Evolutionary conservation across 2,329 filamentous ascomycete species (phyloP), one percentile per base, ranked within the genome.

Genomic region (Davidsoniella eucalypti): DNA sequence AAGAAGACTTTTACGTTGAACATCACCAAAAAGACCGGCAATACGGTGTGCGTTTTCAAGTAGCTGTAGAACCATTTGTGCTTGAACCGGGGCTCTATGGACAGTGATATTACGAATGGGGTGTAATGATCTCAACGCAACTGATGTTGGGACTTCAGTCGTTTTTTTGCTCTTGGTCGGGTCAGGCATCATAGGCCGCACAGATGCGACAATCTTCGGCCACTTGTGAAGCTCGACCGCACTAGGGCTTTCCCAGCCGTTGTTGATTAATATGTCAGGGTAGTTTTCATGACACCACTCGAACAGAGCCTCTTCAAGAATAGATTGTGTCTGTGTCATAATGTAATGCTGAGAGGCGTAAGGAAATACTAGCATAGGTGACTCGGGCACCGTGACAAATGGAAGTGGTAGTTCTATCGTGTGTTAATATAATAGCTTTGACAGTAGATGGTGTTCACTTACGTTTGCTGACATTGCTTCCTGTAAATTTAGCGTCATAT

Each of bases 91-190:
- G 33, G 50, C 42, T 12, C 51, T 36, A 18, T 53, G 51, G 8
- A 53, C 51, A 7, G 51, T 44, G 36, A 53, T 53, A 17, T 53
- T 47, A 8, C 51, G 51, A 7, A 53, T 45, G 12, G 51, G 44
- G 5, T 17, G 36, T 14, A 53, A 40, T 6, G 51, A 48, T 3
- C 39, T 37, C 5, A 53, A 33, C 1, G 47, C 51, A 29, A 29
- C 9, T 23, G 43, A 26, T 7, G 44, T 47, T 9, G 47, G 38
- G n/a, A 53, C 45, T 10, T 17, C 5, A 7, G 16, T 14, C 14
- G 21, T 5, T 23, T 41, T 26, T 12, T 17, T 36, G 2, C n/a
- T 25, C 23, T 23, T 38, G 4, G 51, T 47, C 8, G 47, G 47
- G 18, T 53, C 44, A 18, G 47, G 47, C 18, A 53, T 42, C 5